Base-by-base conservation (phyloP, 257 asterid species). In the Lavandula angustifolia region DNA sequence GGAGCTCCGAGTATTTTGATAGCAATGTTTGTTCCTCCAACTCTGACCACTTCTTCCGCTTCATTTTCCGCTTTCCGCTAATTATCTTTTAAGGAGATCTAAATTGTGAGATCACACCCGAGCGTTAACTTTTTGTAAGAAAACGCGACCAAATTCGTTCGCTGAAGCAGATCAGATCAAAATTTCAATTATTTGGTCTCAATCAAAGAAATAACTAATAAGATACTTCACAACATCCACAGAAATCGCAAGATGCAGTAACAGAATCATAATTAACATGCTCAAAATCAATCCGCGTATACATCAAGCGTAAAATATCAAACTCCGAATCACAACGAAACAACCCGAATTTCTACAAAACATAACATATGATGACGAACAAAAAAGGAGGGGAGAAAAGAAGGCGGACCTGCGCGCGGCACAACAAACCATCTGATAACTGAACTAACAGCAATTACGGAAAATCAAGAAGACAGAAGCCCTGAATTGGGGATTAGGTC, bases 31-130 rank as follows among this genome's bases (percentile, higher is more conserved):
- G 91, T 52, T 92, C 99, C 76, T 92, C 99, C n/a, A 69, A 27
- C 70, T 92, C 99, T 3, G 97, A 92, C 99, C 99, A 92, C 80
- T 92, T 92, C 86, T 92, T 92, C 32, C 97, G 91, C 89, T 92
- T 92, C 97, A 89, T 92, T 6, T 41, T 16, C 43, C 13, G 69
- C 10, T 22, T 22, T 22, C 27, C 27, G 27, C 27, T 0, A 22
- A 22, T 22, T 22, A 22, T 22, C 27, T 22, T 22, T 22, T 22
- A 22, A 22, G 27, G 27, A 22, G 27, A 22, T 22, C 27, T 22
- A 22, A 22, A 22, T 22, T 22, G 27, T 22, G 27, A 22, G 27
- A 22, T 22, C 27, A 22, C 27, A 22, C 27, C 27, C 27, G 2
- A 22, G 27, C 27, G 27, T 22, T 22, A 22, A 22, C 27, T 1